A percentile compares a stretch with the other conserved stretches of the same genome.
phyloP scores from a whole-genome alignment of 495 filamentous ascomycete species.

The Astrothelium subdiscretum region DNA sequence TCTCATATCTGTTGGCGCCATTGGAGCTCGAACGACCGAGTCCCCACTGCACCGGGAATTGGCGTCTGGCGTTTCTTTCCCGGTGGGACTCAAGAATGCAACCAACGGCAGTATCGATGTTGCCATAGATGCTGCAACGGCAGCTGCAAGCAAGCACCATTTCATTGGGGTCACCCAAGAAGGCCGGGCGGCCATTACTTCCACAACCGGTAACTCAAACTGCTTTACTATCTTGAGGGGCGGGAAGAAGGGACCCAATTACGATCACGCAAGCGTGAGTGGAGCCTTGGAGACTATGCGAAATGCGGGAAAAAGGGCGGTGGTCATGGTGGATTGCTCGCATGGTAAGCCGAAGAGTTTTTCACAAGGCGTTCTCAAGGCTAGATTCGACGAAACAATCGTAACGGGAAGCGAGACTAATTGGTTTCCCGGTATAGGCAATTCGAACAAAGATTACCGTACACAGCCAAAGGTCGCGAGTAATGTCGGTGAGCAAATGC shows the following conservation, averaged over 20 bases:
- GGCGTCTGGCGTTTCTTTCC: slow-evolving; percentile 91
- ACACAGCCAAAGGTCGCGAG: slow-evolving; percentile 88
- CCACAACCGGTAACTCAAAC: slow-evolving; percentile 83
- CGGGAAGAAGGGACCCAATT: slow-evolving; percentile 84
- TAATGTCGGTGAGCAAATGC: slow-evolving; percentile 67
- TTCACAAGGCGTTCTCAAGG: not conserved
- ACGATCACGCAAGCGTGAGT: slow-evolving; percentile 68
- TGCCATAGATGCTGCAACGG: slow-evolving; percentile 90
- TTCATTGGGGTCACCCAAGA: slow-evolving; percentile 98
- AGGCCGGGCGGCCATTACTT: slow-evolving; percentile 84
- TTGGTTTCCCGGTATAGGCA: slow-evolving; percentile 32
- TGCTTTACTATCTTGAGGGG: slow-evolving; percentile 90
- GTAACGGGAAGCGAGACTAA: not conserved
- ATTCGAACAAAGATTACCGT: slow-evolving; percentile 60
- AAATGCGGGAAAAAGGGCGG: slow-evolving; percentile 72
- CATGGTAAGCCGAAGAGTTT: slow-evolving; percentile 45
- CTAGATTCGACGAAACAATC: too few relatives aligned
- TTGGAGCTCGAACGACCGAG: slow-evolving; percentile 91
- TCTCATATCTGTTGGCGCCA: slow-evolving; percentile 83
- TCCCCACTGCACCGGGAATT: slow-evolving; percentile 88
- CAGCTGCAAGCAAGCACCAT: slow-evolving; percentile 77
- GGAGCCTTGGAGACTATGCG: slow-evolving; percentile 61
- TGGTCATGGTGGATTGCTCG: slow-evolving; percentile 94
- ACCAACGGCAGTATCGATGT: slow-evolving; percentile 85
- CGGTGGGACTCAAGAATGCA: slow-evolving; percentile 96